A percentile compares a stretch with the other conserved stretches of the same genome.
Evolutionary conservation across 2,329 filamentous ascomycete species (phyloP).

Genomic region (Phoma herbarum): DNA sequence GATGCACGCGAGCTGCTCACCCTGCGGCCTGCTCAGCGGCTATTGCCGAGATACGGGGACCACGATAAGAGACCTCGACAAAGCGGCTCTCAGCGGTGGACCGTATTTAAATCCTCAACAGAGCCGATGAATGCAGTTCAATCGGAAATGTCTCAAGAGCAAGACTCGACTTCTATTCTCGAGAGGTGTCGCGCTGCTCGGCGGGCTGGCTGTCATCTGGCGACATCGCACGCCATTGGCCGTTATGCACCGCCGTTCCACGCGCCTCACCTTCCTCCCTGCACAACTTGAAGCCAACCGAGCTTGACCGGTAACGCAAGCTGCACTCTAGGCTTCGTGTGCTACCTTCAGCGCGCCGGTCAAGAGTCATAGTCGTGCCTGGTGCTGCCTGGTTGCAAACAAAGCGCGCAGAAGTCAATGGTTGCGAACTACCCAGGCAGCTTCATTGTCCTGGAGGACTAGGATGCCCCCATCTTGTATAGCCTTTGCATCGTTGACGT

Average conservation of each 20-base stretch:
- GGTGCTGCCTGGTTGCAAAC: constrained; percentile 13
- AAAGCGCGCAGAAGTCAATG: constrained; percentile 8
- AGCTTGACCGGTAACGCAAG: constrained; percentile 40
- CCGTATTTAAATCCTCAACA: background rate
- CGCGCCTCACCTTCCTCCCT: constrained; percentile 21
- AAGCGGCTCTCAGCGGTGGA: background rate
- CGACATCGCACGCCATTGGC: constrained; percentile 28
- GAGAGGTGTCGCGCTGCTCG: background rate
- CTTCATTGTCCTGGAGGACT: constrained; percentile 14
- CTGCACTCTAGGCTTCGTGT: constrained; percentile 28
- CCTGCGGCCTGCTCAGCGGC: constrained; percentile 24
- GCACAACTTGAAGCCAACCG: constrained; percentile 22
- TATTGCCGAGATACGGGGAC: constrained; percentile 7
- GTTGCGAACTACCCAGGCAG: constrained; percentile 19
- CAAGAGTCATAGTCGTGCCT: constrained; percentile 23
- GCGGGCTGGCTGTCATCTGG: constrained; percentile 14
- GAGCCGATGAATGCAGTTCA: background rate
- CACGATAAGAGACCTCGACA: constrained; percentile 15
- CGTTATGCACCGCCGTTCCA: constrained; percentile 27
- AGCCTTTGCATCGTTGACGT: background rate
- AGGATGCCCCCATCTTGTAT: constrained; percentile 19
- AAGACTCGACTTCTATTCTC: background rate
- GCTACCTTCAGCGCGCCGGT: constrained; percentile 34
- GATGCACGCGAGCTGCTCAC: constrained; percentile 22
- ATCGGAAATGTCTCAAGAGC: background rate